Base-by-base conservation (phyloP, 176 grass and related monocot species). In the Dactylis glomerata region DNA sequence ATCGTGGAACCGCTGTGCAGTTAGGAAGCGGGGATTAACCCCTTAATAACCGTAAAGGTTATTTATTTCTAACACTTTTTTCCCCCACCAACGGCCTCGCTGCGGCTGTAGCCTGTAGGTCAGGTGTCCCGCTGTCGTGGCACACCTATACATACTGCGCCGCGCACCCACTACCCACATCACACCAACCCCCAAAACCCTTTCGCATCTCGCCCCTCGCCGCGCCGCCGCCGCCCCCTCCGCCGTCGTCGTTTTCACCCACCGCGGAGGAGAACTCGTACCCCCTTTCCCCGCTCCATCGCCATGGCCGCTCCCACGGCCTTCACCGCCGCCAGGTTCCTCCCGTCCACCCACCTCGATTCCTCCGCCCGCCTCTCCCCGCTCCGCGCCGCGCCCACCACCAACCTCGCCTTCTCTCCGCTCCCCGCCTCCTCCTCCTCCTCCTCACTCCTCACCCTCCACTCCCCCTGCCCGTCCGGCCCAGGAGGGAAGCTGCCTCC, bases 221-320 rank as follows among this genome's bases (percentile, higher is more conserved):
- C 71, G 52, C 72, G 41, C 73, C 79, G 64, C 88, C 80, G 37
- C 74, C 56, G 64, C 68, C 79, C 28, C 80, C 73, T 79, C 88
- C 84, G 75, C 38, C 56, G 77, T 34, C 16, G 28, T 10, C 59
- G 6, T 65, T 17, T 11, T 5, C 68, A 70, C 57, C 72, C 10
- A 15, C 56, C 56, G 69, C 38, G 71, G 50, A 23, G 55, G 81
- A 65, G 27, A 45, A 51, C 71, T 2, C 34, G 34, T 20, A 15
- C 16, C 11, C 34, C 59, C 56, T 70, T 20, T 38, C 58, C 8
- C 27, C 37, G 24, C 58, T 26, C 17, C 59, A 87, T 83, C 80
- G 70, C 86, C 87, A 96, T 96, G 94, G 89, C 87, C 81, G 89
- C 86, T 73, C 65, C 89, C 86, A 87, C 83, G 79, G 83, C 86